Percentiles rank a stretch among this genome's conserved stretches.
Evolutionary conservation across 1,139 yeast genomes (phyloP).

Genomic region (Pichia sp.): DNA sequence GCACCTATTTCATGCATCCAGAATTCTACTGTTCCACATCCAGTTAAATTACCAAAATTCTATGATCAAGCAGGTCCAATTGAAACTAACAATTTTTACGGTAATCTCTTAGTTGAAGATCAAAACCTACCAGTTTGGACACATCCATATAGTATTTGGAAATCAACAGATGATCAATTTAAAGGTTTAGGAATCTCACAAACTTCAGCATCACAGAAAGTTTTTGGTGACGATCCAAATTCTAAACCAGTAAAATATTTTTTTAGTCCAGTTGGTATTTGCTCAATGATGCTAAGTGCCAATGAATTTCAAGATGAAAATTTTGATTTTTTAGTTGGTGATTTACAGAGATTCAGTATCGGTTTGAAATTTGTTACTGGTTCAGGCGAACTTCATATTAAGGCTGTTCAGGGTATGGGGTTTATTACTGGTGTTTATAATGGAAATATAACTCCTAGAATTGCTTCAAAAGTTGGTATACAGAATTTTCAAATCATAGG

Average conservation of each 20-base stretch:
- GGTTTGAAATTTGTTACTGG: slow-evolving; percentile 19
- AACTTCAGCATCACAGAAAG: slow-evolving; percentile 49
- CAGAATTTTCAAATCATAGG: slow-evolving; percentile 32
- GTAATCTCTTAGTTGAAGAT: slow-evolving; percentile 61
- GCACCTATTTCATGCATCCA: slow-evolving; percentile 46
- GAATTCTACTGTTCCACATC: slow-evolving; percentile 30
- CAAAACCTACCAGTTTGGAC: slow-evolving; percentile 68
- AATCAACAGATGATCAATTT: slow-evolving; percentile 35
- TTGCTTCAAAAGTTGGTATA: slow-evolving; percentile 62
- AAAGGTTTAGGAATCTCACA: slow-evolving; percentile 65
- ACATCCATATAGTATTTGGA: slow-evolving; percentile 79
- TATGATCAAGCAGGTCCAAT: slow-evolving; percentile 40
- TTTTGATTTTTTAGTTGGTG: slow-evolving; percentile 23
- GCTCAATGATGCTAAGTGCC: slow-evolving; percentile 28
- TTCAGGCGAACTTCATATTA: slow-evolving; percentile 21
- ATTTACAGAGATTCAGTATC: slow-evolving; percentile 27
- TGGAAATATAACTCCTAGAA: slow-evolving; percentile 41
- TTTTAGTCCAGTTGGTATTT: slow-evolving; percentile 31
- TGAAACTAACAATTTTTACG: slow-evolving; percentile 79
- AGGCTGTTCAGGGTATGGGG: slow-evolving; percentile 66
- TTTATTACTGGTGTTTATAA: slow-evolving; percentile 57
- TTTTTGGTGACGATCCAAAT: slow-evolving; percentile 52
- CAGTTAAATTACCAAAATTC: slow-evolving; percentile 41
- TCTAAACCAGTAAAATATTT: slow-evolving; percentile 28
- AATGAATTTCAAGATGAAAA: slow-evolving; percentile 21